phyloP scores from a whole-genome alignment of 345 rosid species.

The Cochlearia excelsa region DNA sequence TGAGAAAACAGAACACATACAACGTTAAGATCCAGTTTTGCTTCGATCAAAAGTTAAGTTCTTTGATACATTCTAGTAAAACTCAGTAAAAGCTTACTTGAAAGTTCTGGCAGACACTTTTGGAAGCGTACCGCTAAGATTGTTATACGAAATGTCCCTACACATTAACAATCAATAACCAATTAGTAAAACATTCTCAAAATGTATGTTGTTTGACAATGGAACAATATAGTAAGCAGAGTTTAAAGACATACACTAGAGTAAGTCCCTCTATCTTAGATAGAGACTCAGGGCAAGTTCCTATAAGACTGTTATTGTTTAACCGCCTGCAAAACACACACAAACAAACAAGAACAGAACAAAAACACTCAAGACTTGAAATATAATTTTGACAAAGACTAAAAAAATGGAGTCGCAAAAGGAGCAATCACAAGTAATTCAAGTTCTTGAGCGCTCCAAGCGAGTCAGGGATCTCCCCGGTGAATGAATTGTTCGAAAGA shows the following conservation, averaged over 20 bases:
- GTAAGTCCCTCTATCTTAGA: slow-evolving; percentile 82
- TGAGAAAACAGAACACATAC: slow-evolving; percentile 22
- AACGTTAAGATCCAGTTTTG: slow-evolving; percentile 20
- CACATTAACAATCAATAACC: slow-evolving; percentile 24
- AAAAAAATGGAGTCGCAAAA: neutral
- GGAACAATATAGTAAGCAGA: neutral
- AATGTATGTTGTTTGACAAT: neutral
- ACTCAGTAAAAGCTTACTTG: slow-evolving; percentile 49
- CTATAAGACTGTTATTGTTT: slow-evolving; percentile 91
- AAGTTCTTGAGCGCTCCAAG: slow-evolving; percentile 75
- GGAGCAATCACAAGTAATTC: slow-evolving; percentile 71
- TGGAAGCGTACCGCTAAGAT: slow-evolving; percentile 88
- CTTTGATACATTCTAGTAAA: neutral
- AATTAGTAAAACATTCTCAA: neutral
- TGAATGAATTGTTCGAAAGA: slow-evolving; percentile 81
- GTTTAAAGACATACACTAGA: slow-evolving; percentile 62
- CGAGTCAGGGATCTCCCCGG: slow-evolving; percentile 70
- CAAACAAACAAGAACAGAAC: slow-evolving; percentile 1
- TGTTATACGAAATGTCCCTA: slow-evolving; percentile 93
- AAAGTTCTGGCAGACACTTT: slow-evolving; percentile 90
- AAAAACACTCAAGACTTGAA: slow-evolving; percentile 18
- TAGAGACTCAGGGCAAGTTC: slow-evolving; percentile 72
- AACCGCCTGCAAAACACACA: slow-evolving; percentile 56
- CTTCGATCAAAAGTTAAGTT: neutral
- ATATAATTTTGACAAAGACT: neutral